Evolutionary conservation across 495 filamentous ascomycete species (phyloP), one percentile per base, ranked within the genome.

Genomic region (Opeltia flavorubescens): DNA sequence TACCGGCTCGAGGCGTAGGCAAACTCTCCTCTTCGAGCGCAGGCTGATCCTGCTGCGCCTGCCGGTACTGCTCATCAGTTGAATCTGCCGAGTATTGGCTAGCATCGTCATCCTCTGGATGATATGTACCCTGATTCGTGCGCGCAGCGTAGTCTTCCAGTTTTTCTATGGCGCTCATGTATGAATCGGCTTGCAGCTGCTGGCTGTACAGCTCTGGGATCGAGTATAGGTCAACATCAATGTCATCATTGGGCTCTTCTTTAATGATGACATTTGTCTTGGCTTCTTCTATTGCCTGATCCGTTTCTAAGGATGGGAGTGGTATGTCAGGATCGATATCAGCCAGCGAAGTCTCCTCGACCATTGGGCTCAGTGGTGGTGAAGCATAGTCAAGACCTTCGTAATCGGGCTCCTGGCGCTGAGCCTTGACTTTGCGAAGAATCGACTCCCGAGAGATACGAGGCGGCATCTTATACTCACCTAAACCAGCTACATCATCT

Each of bases 371-470:
- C 4, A 63, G 64, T 0, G 74, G 61, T 6, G 80, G 79, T 45
- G 71, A 72, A 40, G 77, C 80, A 45, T 71, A 72, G 36, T 77
- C 77, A 12, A 41, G 38, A 9, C 38, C 38, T 47, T 77, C 72
- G n/a, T 77, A 76, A 40, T 85, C 80, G 30, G 66, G 62, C 12
- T 61, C 28, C 35, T 52, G 61, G 44, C 59, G 57, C 48, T 62
- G 66, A 54, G 56, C 81, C 54, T 89, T 87, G 20, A 96, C 80
- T 47, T 87, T 87, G 13, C 86, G 78, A 41, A 95, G 65, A 47
- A 96, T 96, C 0, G 88, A 94, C 57, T 95, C 91, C 18, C 91
- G 75, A 28, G 91, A 95, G 56, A 95, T 89, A 24, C 80, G 81
- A 12, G 84, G 84, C 26, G 81, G 75, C 0, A 80, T 62, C 43